Evolutionary conservation across 2,329 filamentous ascomycete genomes (phyloP), one percentile per base, ranked within the genome.

Genomic region (Endocalyx cinctus): DNA sequence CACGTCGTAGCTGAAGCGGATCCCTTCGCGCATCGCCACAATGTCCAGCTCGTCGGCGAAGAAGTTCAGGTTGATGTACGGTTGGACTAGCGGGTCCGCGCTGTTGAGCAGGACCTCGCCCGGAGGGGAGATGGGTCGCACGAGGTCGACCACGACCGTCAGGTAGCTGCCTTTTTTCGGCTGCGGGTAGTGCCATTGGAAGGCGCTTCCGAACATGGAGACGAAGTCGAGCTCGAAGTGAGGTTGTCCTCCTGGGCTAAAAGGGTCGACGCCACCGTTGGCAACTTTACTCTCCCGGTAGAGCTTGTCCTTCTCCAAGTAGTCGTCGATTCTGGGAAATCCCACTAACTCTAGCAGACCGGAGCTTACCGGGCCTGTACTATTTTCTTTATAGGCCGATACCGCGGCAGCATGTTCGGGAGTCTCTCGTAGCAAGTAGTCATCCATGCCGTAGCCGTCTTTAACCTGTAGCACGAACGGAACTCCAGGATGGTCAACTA

Each of bases 211-310:
- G 49, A 80, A 81, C 62, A 80, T 67, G 33, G 64, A 60, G 10
- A 82, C 69, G 45, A 81, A 81, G 55, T 81, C 76, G 20, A 78
- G 63, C 55, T 79, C 74, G 42, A 79, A 78, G 42, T 79, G 74
- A 17, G 75, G 74, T 51, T 79, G 72, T 6, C 72, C 74, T 4
- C 55, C 61, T 0, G 74, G 74, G 2, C 66, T 66, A 46, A 78
- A 78, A 3, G 74, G 74, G 34, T 79, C 74, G 0, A 55, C 44
- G 0, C 60, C 62, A 10, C 60, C 65, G 41, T 69, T 68, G 14
- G 55, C 58, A 11, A 53, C 52, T 41, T 67, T 66, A 15, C 55
- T 53, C 29, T 54, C 43, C 7, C 54, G 52, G 43, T 79, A 82
- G 27, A 65, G 60, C 1, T 59, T 54, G 34, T 63, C 63, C 25